These are phyloP conservation scores for Fusarium multiceps DNA, from an alignment of 2,329 filamentous ascomycete species.

Conservation along the genomic window DNA sequence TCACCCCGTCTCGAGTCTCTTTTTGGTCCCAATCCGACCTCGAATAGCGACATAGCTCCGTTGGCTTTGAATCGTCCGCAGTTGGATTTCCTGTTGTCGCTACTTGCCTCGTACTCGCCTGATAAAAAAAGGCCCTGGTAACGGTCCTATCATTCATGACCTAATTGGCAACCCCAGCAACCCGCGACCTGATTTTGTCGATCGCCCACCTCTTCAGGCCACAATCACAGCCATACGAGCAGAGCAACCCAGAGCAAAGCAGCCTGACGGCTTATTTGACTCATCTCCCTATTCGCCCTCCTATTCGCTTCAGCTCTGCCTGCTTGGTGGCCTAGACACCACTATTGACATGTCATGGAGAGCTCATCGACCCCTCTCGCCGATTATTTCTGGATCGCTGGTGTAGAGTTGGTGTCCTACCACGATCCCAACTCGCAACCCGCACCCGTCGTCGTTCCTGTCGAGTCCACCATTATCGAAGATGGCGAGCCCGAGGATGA, in stretches of 20 bases:
- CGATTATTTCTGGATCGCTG: constrained; percentile 82
- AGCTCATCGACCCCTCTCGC: constrained; percentile 72
- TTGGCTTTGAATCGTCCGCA: constrained; percentile 32
- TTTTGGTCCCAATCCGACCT: constrained; percentile 14
- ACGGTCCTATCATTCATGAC: constrained; percentile 34
- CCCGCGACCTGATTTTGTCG: constrained; percentile 28
- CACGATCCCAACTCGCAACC: constrained; percentile 60
- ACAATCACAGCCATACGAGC: constrained; percentile 24
- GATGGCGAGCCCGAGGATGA: constrained; percentile 67
- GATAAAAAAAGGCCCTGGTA: constrained; percentile 26
- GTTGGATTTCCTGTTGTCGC: constrained; percentile 21
- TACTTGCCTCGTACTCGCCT: constrained; percentile 22
- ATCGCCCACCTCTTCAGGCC: constrained; percentile 25
- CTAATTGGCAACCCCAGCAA: constrained; percentile 41
- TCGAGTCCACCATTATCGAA: constrained; percentile 71
- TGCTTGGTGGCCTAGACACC: constrained; percentile 40
- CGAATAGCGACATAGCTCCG: constrained; percentile 22
- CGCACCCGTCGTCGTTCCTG: constrained; percentile 46
- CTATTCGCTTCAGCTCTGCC: constrained; percentile 24
- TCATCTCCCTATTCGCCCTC: neutral
- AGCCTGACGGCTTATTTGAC: constrained; percentile 15
- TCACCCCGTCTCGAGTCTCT: constrained; percentile 15
- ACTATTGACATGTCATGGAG: constrained; percentile 66
- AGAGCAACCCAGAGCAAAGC: constrained; percentile 13
- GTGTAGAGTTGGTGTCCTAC: constrained; percentile 75